Conservation (phyloP, 805 yeast species). For the Myxozyma udenii region DNA sequence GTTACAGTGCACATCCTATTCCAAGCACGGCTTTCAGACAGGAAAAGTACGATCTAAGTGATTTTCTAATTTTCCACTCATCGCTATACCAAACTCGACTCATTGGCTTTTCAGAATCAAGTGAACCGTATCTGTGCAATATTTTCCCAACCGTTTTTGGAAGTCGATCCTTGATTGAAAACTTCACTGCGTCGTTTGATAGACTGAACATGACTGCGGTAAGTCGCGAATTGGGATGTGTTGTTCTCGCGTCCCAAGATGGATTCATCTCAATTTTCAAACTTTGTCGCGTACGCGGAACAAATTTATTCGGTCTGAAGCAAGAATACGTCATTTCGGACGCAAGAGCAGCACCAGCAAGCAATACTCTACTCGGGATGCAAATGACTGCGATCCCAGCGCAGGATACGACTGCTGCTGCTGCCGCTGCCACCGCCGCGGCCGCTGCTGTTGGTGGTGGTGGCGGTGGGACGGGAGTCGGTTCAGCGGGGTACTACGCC, state of each 20-base stretch:
- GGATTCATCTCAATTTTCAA: slow-evolving; percentile 23
- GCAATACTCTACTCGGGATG: slow-evolving; percentile 17
- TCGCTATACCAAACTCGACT: slow-evolving; percentile 21
- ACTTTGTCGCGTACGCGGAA: slow-evolving; percentile 11
- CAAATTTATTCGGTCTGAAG: slow-evolving; percentile 14
- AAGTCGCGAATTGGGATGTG: slow-evolving; percentile 16
- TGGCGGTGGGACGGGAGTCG: not conserved
- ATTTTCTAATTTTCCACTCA: slow-evolving; percentile 15
- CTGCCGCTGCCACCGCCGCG: not conserved
- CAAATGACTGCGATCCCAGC: slow-evolving; percentile 1
- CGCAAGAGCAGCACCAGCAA: not conserved
- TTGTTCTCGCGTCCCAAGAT: slow-evolving; percentile 16
- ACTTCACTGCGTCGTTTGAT: slow-evolving; percentile 20
- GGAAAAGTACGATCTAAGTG: slow-evolving; percentile 1
- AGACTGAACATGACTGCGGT: slow-evolving; percentile 12
- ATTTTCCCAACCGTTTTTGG: slow-evolving; percentile 27
- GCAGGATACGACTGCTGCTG: not conserved
- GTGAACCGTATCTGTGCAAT: slow-evolving; percentile 10
- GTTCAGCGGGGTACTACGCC: not conserved
- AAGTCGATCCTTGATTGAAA: slow-evolving; percentile 11
- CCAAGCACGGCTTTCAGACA: slow-evolving; percentile 4
- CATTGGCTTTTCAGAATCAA: slow-evolving; percentile 8
- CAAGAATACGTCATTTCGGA: slow-evolving; percentile 20
- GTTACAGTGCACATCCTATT: slow-evolving; percentile 4
- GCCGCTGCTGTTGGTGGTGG: not conserved